Evolutionary conservation across 768 basidiomycete species (phyloP).

Genomic region (Boletus sp.): DNA sequence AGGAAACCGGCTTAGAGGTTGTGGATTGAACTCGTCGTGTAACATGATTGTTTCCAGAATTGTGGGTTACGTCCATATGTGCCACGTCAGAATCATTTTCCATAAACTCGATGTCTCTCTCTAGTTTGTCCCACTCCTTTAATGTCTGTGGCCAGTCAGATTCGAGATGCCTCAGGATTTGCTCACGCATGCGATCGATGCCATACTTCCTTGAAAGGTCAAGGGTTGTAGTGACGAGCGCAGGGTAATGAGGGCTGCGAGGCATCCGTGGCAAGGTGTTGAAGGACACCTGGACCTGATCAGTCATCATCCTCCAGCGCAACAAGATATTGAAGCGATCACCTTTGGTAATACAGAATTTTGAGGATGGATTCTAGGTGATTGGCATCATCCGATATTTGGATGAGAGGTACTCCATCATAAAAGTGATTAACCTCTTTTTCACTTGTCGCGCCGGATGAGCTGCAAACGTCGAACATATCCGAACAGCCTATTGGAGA

Average conservation of each 20-base stretch:
- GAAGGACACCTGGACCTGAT: not conserved
- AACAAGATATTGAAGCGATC: not conserved
- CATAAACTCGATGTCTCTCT: not conserved
- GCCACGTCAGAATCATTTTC: no score
- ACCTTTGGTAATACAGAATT: constrained; percentile 14
- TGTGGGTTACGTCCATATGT: constrained; percentile 2
- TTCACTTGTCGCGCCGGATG: not conserved
- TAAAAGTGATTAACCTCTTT: not conserved
- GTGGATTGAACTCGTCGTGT: no score
- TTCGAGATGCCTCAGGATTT: constrained; percentile 4
- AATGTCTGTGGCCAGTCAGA: constrained; percentile 13
- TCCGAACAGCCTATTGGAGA: constrained; percentile 2
- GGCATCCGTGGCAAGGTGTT: constrained; percentile 6
- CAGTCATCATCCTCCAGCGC: not conserved
- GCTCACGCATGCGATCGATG: constrained; percentile 7
- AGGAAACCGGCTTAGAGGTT: no score
- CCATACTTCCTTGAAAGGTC: constrained; percentile 10
- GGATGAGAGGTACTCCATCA: constrained; percentile 9
- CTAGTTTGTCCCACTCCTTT: constrained; percentile 11
- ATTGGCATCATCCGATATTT: constrained; percentile 2
- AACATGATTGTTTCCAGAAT: no score
- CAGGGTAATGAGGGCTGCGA: constrained; percentile 1
- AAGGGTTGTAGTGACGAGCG: constrained; percentile 4
- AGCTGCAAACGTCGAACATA: constrained; percentile 3
- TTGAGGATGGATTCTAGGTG: constrained; percentile 10